Percentiles rank a stretch among this genome's conserved stretches.
phyloP scores from a whole-genome alignment of 129 eudicot genomes.

The Chrysanthemum lavandulifolium region DNA sequence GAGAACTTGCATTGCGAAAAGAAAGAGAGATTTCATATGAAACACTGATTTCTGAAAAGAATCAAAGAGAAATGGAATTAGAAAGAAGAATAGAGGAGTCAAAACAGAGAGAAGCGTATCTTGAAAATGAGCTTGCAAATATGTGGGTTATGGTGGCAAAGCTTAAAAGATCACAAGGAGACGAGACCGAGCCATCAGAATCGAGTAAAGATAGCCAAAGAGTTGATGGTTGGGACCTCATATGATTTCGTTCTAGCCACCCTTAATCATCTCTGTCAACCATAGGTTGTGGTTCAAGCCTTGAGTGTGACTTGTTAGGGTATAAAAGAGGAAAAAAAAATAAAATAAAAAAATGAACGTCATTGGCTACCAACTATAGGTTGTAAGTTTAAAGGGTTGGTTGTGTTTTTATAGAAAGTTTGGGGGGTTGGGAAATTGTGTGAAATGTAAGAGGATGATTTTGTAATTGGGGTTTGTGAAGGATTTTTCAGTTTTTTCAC shows the following conservation, averaged over 20 bases:
- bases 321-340: background rate
- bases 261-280: background rate
- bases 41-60: slow-evolving; percentile 62
- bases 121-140: slow-evolving; percentile 94
- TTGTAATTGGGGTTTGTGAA: slow-evolving; percentile 5
- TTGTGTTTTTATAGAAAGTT: background rate
- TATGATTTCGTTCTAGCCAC: background rate
- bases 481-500: background rate
- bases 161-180: slow-evolving; percentile 68
- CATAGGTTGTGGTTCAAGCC: background rate
- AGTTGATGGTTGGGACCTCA: slow-evolving; percentile 31
- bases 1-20: slow-evolving; percentile 67
- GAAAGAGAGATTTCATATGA: slow-evolving; percentile 84
- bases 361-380: background rate
- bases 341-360: too few relatives aligned
- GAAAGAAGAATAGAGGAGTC: slow-evolving; percentile 74
- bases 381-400: background rate
- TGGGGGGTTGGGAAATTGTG: background rate
- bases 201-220: slow-evolving; percentile 36
- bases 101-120: slow-evolving; percentile 89
- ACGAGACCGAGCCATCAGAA: slow-evolving; percentile 57
- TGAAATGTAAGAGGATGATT: slow-evolving; percentile 8
- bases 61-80: slow-evolving; percentile 63
- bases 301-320: background rate
- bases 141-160: slow-evolving; percentile 99